phyloP scores from a whole-genome alignment of 192 early-diverging fungal genomes.

The Backusella tuberculispora region DNA sequence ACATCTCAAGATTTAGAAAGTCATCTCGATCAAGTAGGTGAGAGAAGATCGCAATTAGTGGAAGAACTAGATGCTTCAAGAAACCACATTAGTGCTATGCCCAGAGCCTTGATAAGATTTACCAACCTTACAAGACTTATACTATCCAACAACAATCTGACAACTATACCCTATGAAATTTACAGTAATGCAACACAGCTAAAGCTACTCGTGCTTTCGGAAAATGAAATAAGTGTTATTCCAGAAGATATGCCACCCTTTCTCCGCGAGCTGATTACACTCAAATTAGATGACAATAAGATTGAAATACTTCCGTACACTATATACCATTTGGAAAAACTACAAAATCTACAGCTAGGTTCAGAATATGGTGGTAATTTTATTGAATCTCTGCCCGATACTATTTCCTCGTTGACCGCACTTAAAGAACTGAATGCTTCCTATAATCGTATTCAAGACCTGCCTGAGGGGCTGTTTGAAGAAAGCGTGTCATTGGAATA shows the following conservation, averaged over 20 bases:
- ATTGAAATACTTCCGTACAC: neutral
- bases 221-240: slow-evolving; percentile 11
- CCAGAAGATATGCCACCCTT: slow-evolving; percentile 20
- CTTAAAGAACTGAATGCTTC: slow-evolving; percentile 8
- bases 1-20: neutral
- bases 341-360: neutral
- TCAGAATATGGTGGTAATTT: slow-evolving; percentile 8
- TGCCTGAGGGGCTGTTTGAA: neutral
- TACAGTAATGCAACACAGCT: slow-evolving; percentile 3
- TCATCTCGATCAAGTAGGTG: slow-evolving; percentile 4
- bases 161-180: slow-evolving; percentile 15
- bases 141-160: slow-evolving; percentile 1
- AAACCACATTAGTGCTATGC: slow-evolving; percentile 7
- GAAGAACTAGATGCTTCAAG: slow-evolving; percentile 16
- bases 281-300: slow-evolving; percentile 1
- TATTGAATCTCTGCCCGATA: slow-evolving; percentile 3
- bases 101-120: neutral
- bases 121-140: slow-evolving; percentile 1
- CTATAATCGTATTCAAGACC: neutral
- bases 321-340: slow-evolving; percentile 9
- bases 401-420: neutral
- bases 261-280: neutral
- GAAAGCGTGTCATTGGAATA: neutral
- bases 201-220: slow-evolving; percentile 1
- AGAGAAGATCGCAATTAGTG: slow-evolving; percentile 9